Conservation (phyloP, 805 yeast species). For the Candida wancherniae region DNA sequence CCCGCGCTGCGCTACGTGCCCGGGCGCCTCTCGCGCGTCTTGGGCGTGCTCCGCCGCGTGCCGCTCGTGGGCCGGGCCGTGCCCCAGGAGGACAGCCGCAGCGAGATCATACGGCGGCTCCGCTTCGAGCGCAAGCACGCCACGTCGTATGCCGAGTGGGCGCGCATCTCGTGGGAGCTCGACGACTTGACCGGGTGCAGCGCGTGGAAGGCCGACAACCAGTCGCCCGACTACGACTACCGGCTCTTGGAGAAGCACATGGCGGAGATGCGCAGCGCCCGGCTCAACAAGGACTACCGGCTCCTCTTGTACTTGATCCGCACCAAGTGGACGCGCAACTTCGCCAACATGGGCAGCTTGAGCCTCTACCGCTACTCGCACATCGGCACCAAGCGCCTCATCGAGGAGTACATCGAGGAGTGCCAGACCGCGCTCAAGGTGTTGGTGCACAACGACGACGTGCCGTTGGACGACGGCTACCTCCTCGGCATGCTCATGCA, state of each 20-base stretch:
- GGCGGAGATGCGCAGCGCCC: constrained; percentile 52
- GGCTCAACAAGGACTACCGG: constrained; percentile 53
- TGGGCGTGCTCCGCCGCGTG: constrained; percentile 8
- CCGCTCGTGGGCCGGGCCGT: constrained; percentile 12
- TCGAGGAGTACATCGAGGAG: constrained; percentile 79
- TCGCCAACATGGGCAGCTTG: constrained; percentile 83
- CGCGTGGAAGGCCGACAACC: constrained; percentile 64
- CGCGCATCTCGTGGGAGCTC: constrained; percentile 51
- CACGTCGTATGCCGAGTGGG: constrained; percentile 60
- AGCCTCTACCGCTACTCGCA: constrained; percentile 71
- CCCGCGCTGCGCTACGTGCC: constrained; percentile 5
- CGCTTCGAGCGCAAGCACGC: constrained; percentile 30
- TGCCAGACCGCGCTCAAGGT: constrained; percentile 49
- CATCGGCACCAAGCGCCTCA: constrained; percentile 79
- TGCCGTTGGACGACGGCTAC: constrained; percentile 58
- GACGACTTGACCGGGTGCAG: constrained; percentile 64
- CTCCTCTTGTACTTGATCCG: constrained; percentile 68
- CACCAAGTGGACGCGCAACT: constrained; percentile 78
- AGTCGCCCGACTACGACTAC: constrained; percentile 70
- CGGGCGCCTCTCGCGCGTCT: constrained; percentile 8
- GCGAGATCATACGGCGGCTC: constrained; percentile 19
- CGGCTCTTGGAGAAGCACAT: constrained; percentile 51
- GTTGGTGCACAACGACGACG: constrained; percentile 35
- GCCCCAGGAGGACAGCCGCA: constrained; percentile 11
- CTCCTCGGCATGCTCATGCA: constrained; percentile 76